A percentile compares a stretch with the other conserved stretches of the same genome.
These are phyloP conservation scores for Phytopythium oedochilum DNA, from an alignment of 352 stramenopile genomes.

Conservation along the genomic window DNA sequence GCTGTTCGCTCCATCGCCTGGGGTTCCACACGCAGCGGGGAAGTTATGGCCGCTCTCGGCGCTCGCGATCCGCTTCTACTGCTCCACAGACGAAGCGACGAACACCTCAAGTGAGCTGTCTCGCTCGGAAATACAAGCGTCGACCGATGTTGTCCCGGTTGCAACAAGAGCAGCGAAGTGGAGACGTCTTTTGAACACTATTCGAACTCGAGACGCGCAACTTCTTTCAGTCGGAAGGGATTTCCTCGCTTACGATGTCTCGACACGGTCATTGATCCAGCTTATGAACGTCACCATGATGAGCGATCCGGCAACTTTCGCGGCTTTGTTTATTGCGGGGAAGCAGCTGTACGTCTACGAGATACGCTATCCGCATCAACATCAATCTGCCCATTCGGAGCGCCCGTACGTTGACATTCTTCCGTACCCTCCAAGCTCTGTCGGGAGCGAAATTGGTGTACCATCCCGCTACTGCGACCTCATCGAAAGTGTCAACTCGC, in stretches of 20 bases:
- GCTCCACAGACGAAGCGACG: neutral
- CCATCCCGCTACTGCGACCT: neutral
- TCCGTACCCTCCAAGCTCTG: neutral
- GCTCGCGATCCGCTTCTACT: neutral
- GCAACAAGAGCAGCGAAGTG: neutral
- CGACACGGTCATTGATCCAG: slow-evolving; percentile 17
- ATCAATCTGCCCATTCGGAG: neutral
- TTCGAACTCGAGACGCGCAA: neutral
- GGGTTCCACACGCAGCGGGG: neutral
- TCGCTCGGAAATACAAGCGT: too few species aligned
- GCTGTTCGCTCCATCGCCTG: neutral
- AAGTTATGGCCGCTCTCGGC: neutral
- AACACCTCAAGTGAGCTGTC: too few species aligned
- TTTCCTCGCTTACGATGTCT: neutral
- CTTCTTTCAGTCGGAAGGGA: neutral
- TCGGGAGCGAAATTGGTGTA: neutral
- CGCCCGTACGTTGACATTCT: neutral
- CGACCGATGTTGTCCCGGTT: neutral
- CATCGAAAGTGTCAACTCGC: neutral
- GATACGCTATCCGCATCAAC: neutral
- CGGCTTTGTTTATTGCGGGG: slow-evolving; percentile 20
- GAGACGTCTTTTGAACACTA: neutral
- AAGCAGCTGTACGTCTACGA: slow-evolving; percentile 28
- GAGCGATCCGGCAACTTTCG: slow-evolving; percentile 34
- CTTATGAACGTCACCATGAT: slow-evolving; percentile 47